A percentile compares a stretch with the other conserved stretches of the same genome.
These are phyloP conservation scores for Silene coronaria DNA, from an alignment of 179 eudicot genomes.

Conservation along the genomic window DNA sequence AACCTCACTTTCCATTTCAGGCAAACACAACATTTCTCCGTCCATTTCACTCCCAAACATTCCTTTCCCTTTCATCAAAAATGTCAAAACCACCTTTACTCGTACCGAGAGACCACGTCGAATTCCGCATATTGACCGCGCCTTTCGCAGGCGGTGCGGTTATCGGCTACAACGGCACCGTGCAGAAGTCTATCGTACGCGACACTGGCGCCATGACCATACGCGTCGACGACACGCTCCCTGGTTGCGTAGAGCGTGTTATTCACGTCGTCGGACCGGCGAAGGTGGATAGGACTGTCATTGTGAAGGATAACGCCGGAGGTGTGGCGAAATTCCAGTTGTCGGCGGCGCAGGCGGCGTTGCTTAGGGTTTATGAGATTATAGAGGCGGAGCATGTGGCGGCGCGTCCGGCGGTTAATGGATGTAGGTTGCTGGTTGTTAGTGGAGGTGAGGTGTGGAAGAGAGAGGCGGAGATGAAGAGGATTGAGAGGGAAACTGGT, in stretches of 20 bases:
- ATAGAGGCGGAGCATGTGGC: background rate
- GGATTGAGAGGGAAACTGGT: constrained; percentile 16
- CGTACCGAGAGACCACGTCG: constrained; percentile 7
- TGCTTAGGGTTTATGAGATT: constrained; percentile 24
- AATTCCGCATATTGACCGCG: constrained; percentile 20
- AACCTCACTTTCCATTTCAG: no score
- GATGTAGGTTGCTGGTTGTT: constrained; percentile 21
- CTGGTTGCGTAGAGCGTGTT: constrained; percentile 24
- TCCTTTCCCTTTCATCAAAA: background rate
- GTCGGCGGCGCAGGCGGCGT: constrained; percentile 24
- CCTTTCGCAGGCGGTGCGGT: constrained; percentile 14
- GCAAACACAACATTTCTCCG: background rate
- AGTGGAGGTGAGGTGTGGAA: background rate
- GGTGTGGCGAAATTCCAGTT: background rate
- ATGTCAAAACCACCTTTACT: background rate
- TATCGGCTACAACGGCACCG: constrained; percentile 14
- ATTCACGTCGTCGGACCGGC: constrained; percentile 22
- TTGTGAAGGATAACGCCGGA: background rate
- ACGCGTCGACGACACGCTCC: constrained; percentile 12
- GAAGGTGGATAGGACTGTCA: background rate
- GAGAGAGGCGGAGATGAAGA: constrained; percentile 18
- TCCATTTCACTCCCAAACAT: background rate
- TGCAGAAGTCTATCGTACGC: background rate
- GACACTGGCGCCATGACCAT: background rate
- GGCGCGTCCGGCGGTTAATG: background rate